A percentile compares a stretch with the other conserved stretches of the same genome.
Evolutionary conservation across 768 basidiomycete genomes (phyloP).

Genomic region (Pulveroboletus sp.): DNA sequence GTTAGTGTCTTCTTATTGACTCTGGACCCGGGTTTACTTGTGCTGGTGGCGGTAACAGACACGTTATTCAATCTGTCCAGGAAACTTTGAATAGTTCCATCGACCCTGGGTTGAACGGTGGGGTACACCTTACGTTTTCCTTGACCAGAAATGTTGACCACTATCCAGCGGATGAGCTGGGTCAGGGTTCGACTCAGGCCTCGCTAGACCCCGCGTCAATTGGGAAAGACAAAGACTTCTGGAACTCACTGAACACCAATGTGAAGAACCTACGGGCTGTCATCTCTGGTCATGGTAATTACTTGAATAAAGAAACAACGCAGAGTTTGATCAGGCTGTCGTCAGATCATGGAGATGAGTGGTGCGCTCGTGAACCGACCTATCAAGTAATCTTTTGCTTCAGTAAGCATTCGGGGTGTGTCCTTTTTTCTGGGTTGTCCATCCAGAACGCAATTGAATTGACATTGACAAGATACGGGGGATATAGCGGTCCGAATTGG

Average conservation of each 20-base stretch:
- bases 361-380: constrained; percentile 67
- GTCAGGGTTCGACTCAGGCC: constrained; percentile 60
- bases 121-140: neutral
- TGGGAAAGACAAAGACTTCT: constrained; percentile 59
- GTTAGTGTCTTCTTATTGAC: constrained; percentile 37
- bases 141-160: neutral
- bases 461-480: constrained; percentile 54
- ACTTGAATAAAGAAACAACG: neutral
- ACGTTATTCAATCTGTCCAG: constrained; percentile 34
- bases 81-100: constrained; percentile 35
- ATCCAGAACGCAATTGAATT: neutral
- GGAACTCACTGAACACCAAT: constrained; percentile 54
- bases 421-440: neutral
- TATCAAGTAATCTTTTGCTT: constrained; percentile 73
- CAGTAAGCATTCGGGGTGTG: constrained; percentile 69
- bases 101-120: constrained; percentile 45
- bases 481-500: constrained; percentile 51
- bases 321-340: neutral
- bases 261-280: constrained; percentile 67
- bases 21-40: too few species aligned
- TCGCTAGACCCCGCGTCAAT: constrained; percentile 34
- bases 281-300: constrained; percentile 67
- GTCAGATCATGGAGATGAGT: constrained; percentile 75
- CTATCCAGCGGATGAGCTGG: constrained; percentile 48
- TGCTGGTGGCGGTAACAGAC: constrained; percentile 2